phyloP scores from a whole-genome alignment of 805 yeast species.

The Candida ipomoeae region DNA sequence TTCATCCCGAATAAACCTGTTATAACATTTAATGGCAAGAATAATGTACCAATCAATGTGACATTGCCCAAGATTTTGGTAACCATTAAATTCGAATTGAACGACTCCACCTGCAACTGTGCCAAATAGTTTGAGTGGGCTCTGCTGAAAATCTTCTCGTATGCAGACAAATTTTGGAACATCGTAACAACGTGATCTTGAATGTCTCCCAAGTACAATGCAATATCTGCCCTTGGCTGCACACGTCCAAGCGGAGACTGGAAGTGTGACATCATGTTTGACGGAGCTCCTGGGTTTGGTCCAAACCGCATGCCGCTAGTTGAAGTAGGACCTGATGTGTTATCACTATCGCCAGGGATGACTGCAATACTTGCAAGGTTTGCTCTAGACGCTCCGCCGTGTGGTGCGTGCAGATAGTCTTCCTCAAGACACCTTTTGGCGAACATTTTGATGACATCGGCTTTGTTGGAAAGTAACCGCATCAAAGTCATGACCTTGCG shows the following conservation, averaged over 20 bases:
- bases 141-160: conserved; percentile 89
- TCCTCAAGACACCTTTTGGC: conserved; percentile 91
- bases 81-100: conserved; percentile 77
- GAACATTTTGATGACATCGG: conserved; percentile 94
- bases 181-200: conserved; percentile 96
- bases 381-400: conserved; percentile 14
- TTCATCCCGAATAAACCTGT: conserved; percentile 97
- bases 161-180: conserved; percentile 85
- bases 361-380: conserved; percentile 16
- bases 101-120: conserved; percentile 88
- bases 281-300: conserved; percentile 33
- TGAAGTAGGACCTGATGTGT: conserved; percentile 11
- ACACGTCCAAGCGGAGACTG: conserved; percentile 24
- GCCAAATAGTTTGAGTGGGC: conserved; percentile 92
- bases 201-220: conserved; percentile 88
- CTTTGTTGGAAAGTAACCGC: conserved; percentile 87
- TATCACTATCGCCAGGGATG: background rate
- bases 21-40: conserved; percentile 83
- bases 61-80: conserved; percentile 87
- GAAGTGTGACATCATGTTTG: conserved; percentile 18
- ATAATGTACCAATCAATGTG: conserved; percentile 82
- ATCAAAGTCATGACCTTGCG: conserved; percentile 88
- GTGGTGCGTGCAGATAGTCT: conserved; percentile 21
- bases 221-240: conserved; percentile 85
- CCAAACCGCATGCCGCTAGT: conserved; percentile 32